Evolutionary conservation across 2,329 filamentous ascomycete genomes (phyloP), one percentile per base, ranked within the genome.

Genomic region (Colletotrichum tofieldiae): DNA sequence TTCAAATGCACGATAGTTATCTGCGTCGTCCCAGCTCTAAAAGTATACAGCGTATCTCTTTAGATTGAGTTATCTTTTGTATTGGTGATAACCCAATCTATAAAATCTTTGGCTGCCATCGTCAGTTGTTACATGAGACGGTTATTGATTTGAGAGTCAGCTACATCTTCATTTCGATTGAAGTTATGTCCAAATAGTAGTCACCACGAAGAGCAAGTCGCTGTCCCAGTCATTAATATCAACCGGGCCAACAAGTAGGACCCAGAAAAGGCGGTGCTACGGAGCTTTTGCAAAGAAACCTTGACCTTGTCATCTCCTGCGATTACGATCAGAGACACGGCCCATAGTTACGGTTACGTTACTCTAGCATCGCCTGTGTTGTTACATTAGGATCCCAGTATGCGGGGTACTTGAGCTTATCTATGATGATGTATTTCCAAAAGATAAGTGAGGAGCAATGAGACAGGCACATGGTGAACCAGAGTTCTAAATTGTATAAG

Each of bases 341-440:
- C 12, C 35, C 54, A 39, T 56, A 5, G 9, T 8, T 20, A 20
- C 45, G 43, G 64, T 67, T 39, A 67, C 64, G 64, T 67, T 60
- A 66, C 63, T 20, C 41, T 26, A 51, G 41, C 52, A 47, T 20
- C 11, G n/a, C 14, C 8, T n/a, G 29, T 18, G n/a, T 59, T 39
- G 63, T 66, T 66, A 67, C 55, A 67, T 52, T 51, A 8, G 9
- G 58, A 41, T 23, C 8, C 37, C 26, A 6, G n/a, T 45, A 23
- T 60, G 64, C 55, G 64, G 64, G 64, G 55, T 59, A 60, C 16
- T 14, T 4, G 14, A 23, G 20, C 32, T 56, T 56, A 56, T 56
- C 54, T 23, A 16, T 52, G 43, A 29, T 51, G 43, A 60, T 60
- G 55, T 67, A 52, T 51, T 14, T 37, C 12, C 26, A 1, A 35